Percentiles rank a stretch among this genome's conserved stretches.
These are phyloP conservation scores for Tricholoma saponaceum DNA, from an alignment of 768 basidiomycete genomes.

Conservation along the genomic window DNA sequence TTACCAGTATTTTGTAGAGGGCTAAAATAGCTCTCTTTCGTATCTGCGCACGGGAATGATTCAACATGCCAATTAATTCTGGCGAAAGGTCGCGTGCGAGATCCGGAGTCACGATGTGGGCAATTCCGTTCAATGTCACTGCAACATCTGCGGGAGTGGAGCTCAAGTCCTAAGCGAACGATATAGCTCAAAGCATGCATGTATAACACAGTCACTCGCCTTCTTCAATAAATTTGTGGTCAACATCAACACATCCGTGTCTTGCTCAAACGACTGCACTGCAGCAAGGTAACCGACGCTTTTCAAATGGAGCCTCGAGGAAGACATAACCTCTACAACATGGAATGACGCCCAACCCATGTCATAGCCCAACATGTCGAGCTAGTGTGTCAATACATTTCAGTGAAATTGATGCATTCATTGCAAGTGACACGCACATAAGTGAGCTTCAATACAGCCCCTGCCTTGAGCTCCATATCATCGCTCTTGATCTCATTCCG, in stretches of 20 bases:
- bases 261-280: conserved; percentile 83
- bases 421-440: conserved; percentile 62
- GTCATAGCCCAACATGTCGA: conserved; percentile 96
- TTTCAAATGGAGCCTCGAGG: conserved; percentile 87
- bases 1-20: conserved; percentile 73
- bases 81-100: conserved; percentile 88
- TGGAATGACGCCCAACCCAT: conserved; percentile 97
- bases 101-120: conserved; percentile 80
- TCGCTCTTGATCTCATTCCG: conserved; percentile 85
- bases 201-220: conserved; percentile 39
- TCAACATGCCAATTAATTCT: conserved; percentile 82
- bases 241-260: conserved; percentile 96
- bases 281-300: conserved; percentile 95
- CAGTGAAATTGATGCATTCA: not conserved
- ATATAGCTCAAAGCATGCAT: conserved; percentile 16
- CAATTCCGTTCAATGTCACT: conserved; percentile 75
- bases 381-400: conserved; percentile 41
- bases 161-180: conserved; percentile 64
- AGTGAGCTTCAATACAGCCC: conserved; percentile 90
- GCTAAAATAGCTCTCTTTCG: conserved; percentile 88
- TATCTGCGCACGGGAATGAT: conserved; percentile 83
- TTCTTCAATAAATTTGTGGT: conserved; percentile 96
- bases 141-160: conserved; percentile 74
- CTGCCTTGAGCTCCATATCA: conserved; percentile 97
- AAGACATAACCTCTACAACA: conserved; percentile 98